A percentile compares a stretch with the other conserved stretches of the same genome.
phyloP scores from a whole-genome alignment of 257 asterid species.

The Nicotiana undulata region DNA sequence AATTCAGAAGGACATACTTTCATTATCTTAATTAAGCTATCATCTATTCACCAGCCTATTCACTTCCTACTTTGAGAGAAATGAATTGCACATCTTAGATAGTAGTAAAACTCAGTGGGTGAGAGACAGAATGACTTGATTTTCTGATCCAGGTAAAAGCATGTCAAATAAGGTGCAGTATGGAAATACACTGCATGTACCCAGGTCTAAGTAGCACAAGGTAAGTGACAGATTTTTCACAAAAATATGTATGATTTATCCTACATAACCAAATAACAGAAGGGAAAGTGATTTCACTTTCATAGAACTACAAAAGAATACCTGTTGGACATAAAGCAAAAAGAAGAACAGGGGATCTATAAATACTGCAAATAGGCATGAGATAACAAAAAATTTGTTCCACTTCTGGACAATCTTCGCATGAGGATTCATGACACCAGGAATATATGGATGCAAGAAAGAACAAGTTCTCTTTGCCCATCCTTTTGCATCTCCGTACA shows the following conservation, averaged over 20 bases:
- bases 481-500: conserved; percentile 65
- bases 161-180: not conserved
- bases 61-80: not conserved
- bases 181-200: not conserved
- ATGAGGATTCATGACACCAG: conserved; percentile 87
- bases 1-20: not conserved
- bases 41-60: not conserved
- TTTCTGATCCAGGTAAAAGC: not conserved
- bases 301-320: conserved; percentile 11
- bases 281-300: not conserved
- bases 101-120: not conserved
- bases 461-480: conserved; percentile 50
- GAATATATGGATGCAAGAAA: conserved; percentile 36
- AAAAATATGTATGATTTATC: not conserved
- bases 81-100: not conserved
- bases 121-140: not conserved
- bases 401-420: conserved; percentile 56
- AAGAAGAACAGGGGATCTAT: conserved; percentile 81
- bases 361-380: conserved; percentile 60
- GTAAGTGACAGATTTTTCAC: not conserved
- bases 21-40: not conserved
- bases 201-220: not conserved
- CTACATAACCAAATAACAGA: not conserved
- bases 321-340: conserved; percentile 53
- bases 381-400: conserved; percentile 66